Conservation (phyloP, 345 rosid species). For the Moricandia arvensis region DNA sequence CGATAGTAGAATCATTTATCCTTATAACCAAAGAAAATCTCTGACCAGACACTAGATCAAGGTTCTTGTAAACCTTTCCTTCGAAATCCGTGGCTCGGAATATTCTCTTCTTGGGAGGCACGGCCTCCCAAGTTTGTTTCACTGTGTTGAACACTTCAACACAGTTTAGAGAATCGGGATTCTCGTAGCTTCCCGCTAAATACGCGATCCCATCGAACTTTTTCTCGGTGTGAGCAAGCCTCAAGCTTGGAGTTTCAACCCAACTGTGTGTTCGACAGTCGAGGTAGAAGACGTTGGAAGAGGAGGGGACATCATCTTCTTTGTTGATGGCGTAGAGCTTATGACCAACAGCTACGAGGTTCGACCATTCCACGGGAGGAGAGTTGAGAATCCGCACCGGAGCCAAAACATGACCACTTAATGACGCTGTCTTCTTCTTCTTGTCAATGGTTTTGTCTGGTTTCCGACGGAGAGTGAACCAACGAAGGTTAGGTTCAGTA, state of each 20-base stretch:
- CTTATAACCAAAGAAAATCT: not conserved
- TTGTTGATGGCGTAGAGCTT: not conserved
- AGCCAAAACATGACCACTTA: not conserved
- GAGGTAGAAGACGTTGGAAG: not conserved
- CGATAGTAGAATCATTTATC: not conserved
- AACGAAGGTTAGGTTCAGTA: not conserved
- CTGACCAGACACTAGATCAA: not conserved
- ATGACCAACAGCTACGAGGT: not conserved
- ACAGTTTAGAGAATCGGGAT: not conserved
- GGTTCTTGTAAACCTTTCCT: not conserved
- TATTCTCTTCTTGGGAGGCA: not conserved
- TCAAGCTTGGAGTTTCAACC: not conserved
- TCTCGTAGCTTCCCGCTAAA: not conserved
- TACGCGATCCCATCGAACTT: not conserved
- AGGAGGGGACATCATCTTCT: not conserved
- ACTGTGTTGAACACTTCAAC: not conserved
- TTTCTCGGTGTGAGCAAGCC: not conserved
- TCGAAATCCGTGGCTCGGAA: not conserved
- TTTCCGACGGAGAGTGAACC: not conserved
- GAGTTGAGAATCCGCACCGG: not conserved
- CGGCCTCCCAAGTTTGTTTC: not conserved
- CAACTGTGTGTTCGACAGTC: not conserved
- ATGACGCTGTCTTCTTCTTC: not conserved
- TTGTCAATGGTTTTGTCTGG: not conserved
- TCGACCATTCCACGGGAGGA: not conserved